phyloP scores from a whole-genome alignment of 75 land plant species.

The Pinus tabuliformis region DNA sequence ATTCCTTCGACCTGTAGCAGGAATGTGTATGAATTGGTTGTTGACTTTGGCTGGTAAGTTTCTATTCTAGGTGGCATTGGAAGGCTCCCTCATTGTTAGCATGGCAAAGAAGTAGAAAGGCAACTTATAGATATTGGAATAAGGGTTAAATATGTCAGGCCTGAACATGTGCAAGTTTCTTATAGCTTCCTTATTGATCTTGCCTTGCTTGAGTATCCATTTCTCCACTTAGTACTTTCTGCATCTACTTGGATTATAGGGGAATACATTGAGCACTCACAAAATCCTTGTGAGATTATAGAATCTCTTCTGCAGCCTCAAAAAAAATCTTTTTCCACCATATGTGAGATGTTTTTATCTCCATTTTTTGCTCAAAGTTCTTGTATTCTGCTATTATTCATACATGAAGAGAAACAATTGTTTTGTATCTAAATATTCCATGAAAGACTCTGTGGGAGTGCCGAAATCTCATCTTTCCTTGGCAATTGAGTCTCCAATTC shows the following conservation, averaged over 20 bases:
- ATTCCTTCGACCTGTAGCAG: slow-evolving; percentile 72
- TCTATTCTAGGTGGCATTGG: slow-evolving; percentile 77
- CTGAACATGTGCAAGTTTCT: slow-evolving; percentile 60
- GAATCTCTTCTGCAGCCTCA: slow-evolving; percentile 92
- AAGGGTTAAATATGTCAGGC: slow-evolving; percentile 79
- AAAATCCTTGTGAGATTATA: slow-evolving; percentile 63
- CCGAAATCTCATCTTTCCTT: slow-evolving; percentile 1
- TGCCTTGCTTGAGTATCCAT: slow-evolving; percentile 68
- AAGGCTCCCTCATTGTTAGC: slow-evolving; percentile 66
- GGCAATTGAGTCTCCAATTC: neutral
- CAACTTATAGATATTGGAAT: slow-evolving; percentile 89
- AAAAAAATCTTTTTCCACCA: slow-evolving; percentile 62
- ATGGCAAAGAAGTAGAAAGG: slow-evolving; percentile 81
- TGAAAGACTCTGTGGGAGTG: neutral
- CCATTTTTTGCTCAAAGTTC: slow-evolving; percentile 77
- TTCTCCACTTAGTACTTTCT: slow-evolving; percentile 57
- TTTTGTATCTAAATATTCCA: neutral
- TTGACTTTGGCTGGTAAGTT: slow-evolving; percentile 95
- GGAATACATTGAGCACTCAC: slow-evolving; percentile 78
- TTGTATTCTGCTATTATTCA: slow-evolving; percentile 41
- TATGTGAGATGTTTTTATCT: slow-evolving; percentile 79
- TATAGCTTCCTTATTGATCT: slow-evolving; percentile 87
- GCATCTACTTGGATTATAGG: slow-evolving; percentile 94
- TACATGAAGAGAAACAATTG: slow-evolving; percentile 12
- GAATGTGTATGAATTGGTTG: slow-evolving; percentile 67